Percentiles rank a stretch among this genome's conserved stretches.
phyloP scores from a whole-genome alignment of 202 grass and related monocot genomes.

The Alloteropsis angusta region DNA sequence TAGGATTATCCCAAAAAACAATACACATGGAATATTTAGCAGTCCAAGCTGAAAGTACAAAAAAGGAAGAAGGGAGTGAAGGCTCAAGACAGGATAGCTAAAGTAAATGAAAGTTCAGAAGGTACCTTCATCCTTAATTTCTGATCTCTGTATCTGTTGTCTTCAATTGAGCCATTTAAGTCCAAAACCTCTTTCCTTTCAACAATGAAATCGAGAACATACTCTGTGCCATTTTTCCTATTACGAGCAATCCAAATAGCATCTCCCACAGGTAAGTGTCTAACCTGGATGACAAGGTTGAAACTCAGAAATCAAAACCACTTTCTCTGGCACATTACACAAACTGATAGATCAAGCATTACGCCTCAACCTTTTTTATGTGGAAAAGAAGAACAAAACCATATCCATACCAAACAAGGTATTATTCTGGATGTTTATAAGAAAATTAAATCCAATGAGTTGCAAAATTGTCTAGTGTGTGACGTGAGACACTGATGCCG shows the following conservation, averaged over 20 bases:
- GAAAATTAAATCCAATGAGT: background rate
- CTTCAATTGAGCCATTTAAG: slow-evolving; percentile 61
- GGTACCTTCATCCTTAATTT: slow-evolving; percentile 80
- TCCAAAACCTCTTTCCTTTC: slow-evolving; percentile 84
- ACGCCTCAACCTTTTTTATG: background rate
- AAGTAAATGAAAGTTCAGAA: slow-evolving; percentile 9
- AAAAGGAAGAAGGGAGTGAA: background rate
- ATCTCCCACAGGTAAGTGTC: slow-evolving; percentile 74
- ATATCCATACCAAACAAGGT: background rate
- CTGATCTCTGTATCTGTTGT: slow-evolving; percentile 87
- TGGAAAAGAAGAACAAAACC: background rate
- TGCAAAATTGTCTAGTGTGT: background rate
- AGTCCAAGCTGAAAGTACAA: slow-evolving; percentile 7
- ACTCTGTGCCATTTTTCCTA: slow-evolving; percentile 45
- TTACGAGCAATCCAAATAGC: slow-evolving; percentile 69
- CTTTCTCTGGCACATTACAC: background rate
- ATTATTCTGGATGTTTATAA: background rate
- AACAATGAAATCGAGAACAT: slow-evolving; percentile 92
- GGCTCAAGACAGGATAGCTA: background rate
- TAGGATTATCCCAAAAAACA: background rate
- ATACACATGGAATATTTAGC: background rate
- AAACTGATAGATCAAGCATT: slow-evolving; percentile 16
- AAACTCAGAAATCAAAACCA: slow-evolving; percentile 25
- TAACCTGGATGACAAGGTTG: slow-evolving; percentile 41
- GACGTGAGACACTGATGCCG: background rate